Conservation (phyloP, 306 rosid genomes). For the Coriaria nepalensis region DNA sequence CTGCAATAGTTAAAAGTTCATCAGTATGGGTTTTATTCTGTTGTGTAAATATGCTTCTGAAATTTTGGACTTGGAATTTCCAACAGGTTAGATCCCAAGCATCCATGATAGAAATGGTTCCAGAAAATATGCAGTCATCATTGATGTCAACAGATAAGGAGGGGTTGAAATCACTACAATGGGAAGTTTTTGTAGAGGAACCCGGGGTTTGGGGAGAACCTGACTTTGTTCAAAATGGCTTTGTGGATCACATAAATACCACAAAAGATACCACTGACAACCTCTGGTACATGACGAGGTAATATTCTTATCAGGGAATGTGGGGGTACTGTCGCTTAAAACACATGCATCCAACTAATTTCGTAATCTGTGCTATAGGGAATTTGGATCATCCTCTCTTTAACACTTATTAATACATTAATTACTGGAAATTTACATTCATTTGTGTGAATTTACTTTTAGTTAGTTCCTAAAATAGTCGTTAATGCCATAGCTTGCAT, state of each 20-base stretch:
- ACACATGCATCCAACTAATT: too few species aligned
- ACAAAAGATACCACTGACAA: constrained; percentile 90
- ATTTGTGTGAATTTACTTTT: too few species aligned
- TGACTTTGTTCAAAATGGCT: constrained; percentile 52
- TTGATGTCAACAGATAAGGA: constrained; percentile 21
- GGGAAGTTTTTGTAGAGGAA: constrained; percentile 66
- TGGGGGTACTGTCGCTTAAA: too few species aligned
- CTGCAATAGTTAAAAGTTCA: background rate
- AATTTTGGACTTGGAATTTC: constrained; percentile 19
- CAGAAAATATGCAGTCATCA: constrained; percentile 46
- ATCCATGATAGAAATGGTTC: constrained; percentile 48
- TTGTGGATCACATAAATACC: constrained; percentile 86
- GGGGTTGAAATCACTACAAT: constrained; percentile 33
- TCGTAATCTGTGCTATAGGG: too few species aligned
- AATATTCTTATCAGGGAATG: background rate
- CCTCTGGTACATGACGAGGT: constrained; percentile 92
- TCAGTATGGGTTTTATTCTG: constrained; percentile 2
- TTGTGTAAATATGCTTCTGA: background rate
- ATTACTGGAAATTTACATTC: too few species aligned
- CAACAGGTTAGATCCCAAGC: constrained; percentile 60
- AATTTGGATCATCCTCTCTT: too few species aligned
- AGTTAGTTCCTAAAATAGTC: too few species aligned
- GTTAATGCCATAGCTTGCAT: too few species aligned
- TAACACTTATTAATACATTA: too few species aligned
- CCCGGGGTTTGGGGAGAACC: constrained; percentile 76